Evolutionary conservation across 495 filamentous ascomycete genomes (phyloP), one percentile per base, ranked within the genome.

Genomic region (Podospora anserina): DNA sequence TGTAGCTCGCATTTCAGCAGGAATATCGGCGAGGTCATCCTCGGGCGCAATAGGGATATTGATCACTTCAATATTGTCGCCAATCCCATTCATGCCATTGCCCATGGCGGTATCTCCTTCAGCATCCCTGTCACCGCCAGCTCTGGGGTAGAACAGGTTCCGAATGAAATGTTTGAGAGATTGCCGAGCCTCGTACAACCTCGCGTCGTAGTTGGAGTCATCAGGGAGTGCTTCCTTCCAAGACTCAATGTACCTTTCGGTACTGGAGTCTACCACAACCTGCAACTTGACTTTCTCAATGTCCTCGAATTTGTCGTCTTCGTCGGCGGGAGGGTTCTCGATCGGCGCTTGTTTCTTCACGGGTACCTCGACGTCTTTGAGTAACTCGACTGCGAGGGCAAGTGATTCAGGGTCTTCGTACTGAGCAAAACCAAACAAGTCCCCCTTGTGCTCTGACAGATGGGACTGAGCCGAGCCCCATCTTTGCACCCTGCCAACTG

Each of bases 11-110:
- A 94, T 94, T 74, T 97, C 95, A 13, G 91, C 89, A 2, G 95
- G 95, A 66, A 99, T 97, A 74, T 99, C 96, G 55, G 92, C 90
- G 32, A 99, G 83, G 72, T 99, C 95, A 75, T 99, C 95, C 71
- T 99, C 95, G 28, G 89, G 86, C 7, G 91, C 91, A 49, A 97
- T 86, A 4, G 92, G 90, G 69, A 97, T 97, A 56, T 92, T 97
- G 70, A 97, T 90, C 39, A 97, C 89, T 79, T 97, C 94, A 23
- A 88, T 86, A 67, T 91, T 84, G 34, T 85, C 85, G 44, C 82
- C 87, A 59, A 82, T 79, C 18, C 82, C 81, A 7, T 80, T 82
- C 4, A 87, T 83, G 15, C 77, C 83, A 70, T 93, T 90, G 62
- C 83, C 85, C 92, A 96, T 95, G 4, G 66, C 39, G 3, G 68